phyloP scores from a whole-genome alignment of 2,329 filamentous ascomycete genomes.

The Pseudocercospora fuligena region DNA sequence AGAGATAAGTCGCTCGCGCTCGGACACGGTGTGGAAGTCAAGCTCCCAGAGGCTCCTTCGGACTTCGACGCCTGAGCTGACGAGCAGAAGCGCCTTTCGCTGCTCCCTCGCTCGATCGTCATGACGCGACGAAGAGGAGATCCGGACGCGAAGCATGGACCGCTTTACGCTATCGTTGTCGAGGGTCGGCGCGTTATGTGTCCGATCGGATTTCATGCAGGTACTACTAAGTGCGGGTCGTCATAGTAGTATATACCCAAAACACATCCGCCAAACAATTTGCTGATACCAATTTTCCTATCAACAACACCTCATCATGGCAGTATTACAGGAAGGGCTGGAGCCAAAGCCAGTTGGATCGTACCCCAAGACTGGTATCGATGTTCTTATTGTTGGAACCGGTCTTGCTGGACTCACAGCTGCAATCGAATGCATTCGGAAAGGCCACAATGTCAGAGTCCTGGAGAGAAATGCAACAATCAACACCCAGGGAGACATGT shows the following conservation, averaged over 20 bases:
- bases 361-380: slow-evolving; percentile 43
- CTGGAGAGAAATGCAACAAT: slow-evolving; percentile 26
- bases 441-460: slow-evolving; percentile 34
- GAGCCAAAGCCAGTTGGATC: slow-evolving; percentile 56
- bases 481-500: slow-evolving; percentile 57
- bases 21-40: not conserved
- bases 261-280: not conserved
- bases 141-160: not conserved
- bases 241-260: slow-evolving; percentile 2
- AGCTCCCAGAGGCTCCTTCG: not conserved
- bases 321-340: slow-evolving; percentile 27
- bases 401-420: slow-evolving; percentile 33
- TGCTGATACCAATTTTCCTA: not conserved
- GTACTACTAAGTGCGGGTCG: not conserved
- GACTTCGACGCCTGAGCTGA: not conserved
- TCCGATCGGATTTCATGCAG: not conserved
- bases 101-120: not conserved
- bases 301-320: slow-evolving; percentile 34
- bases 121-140: slow-evolving; percentile 7
- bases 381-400: slow-evolving; percentile 34
- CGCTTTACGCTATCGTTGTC: not conserved
- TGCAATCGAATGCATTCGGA: slow-evolving; percentile 33
- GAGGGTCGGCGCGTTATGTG: not conserved
- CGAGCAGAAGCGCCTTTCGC: no score
- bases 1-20: not conserved